These are phyloP conservation scores for Aspergillus japonicus DNA, from an alignment of 2,329 filamentous ascomycete species.

Conservation along the genomic window DNA sequence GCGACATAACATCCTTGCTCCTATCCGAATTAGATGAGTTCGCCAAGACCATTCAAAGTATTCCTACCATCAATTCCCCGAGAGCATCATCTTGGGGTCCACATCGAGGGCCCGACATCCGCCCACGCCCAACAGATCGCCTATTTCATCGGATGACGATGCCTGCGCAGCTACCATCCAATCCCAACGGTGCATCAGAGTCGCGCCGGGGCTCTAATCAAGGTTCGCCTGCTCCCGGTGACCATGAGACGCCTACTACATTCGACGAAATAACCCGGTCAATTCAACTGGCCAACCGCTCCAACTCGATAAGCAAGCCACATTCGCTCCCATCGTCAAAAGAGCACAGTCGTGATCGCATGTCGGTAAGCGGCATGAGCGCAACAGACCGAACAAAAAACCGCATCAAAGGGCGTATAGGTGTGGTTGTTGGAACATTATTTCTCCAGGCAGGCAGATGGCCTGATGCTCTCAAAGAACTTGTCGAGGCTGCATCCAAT, in stretches of 20 bases:
- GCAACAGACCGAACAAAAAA: slow-evolving; percentile 74
- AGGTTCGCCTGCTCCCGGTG: slow-evolving; percentile 36
- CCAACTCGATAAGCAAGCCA: slow-evolving; percentile 39
- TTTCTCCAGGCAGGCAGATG: slow-evolving; percentile 88
- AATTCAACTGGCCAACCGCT: slow-evolving; percentile 39
- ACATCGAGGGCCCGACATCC: slow-evolving; percentile 51
- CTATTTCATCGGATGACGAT: slow-evolving; percentile 74
- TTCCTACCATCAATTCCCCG: slow-evolving; percentile 76
- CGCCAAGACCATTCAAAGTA: slow-evolving; percentile 69
- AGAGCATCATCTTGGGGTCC: slow-evolving; percentile 49
- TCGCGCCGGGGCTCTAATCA: slow-evolving; percentile 40
- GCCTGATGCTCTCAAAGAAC: slow-evolving; percentile 80
- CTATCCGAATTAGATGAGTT: slow-evolving; percentile 73
- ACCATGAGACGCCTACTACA: slow-evolving; percentile 51
- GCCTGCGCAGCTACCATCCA: slow-evolving; percentile 60
- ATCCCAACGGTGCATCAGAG: slow-evolving; percentile 34
- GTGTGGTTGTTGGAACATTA: slow-evolving; percentile 77
- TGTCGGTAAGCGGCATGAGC: slow-evolving; percentile 68
- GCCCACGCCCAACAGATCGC: slow-evolving; percentile 54
- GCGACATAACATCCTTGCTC: slow-evolving; percentile 70
- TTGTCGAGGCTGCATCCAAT: slow-evolving; percentile 74
- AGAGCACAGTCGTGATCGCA: slow-evolving; percentile 60
- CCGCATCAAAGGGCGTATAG: slow-evolving; percentile 75
- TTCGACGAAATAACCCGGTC: slow-evolving; percentile 54
- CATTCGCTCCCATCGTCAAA: slow-evolving; percentile 45